Conservation (phyloP, 345 rosid species). For the Eucalyptus guilfoylei region DNA sequence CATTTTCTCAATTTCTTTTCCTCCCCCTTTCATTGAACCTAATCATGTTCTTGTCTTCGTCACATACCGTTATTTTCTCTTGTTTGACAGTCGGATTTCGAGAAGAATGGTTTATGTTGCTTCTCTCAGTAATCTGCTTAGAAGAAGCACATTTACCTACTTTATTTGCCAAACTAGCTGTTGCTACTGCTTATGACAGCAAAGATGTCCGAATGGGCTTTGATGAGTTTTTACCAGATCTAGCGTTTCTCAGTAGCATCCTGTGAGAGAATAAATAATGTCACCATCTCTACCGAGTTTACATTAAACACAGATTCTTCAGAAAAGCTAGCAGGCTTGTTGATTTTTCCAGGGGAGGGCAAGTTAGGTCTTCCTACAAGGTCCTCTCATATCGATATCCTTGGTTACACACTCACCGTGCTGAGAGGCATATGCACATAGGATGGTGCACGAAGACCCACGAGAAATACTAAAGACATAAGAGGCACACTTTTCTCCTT, state of each 20-base stretch:
- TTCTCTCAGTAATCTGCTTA: constrained; percentile 54
- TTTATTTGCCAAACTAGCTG: constrained; percentile 23
- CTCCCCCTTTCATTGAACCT: background rate
- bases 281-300: constrained; percentile 16
- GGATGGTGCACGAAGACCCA: constrained; percentile 6
- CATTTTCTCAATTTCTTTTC: background rate
- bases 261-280: constrained; percentile 33
- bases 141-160: constrained; percentile 34
- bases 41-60: background rate
- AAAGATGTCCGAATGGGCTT: background rate
- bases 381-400: constrained; percentile 22
- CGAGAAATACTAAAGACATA: constrained; percentile 13
- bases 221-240: constrained; percentile 29
- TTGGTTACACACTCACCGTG: constrained; percentile 52
- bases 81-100: constrained; percentile 42
- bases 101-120: constrained; percentile 66
- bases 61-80: background rate
- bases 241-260: constrained; percentile 43
- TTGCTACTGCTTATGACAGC: background rate
- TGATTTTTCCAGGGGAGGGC: constrained; percentile 13
- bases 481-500: constrained; percentile 28
- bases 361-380: constrained; percentile 56
- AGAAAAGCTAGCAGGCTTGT: constrained; percentile 22
- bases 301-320: constrained; percentile 8
- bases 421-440: constrained; percentile 45